Evolutionary conservation across 345 rosid species (phyloP), one percentile per base, ranked within the genome.

Genomic region (Populus euphratica): DNA sequence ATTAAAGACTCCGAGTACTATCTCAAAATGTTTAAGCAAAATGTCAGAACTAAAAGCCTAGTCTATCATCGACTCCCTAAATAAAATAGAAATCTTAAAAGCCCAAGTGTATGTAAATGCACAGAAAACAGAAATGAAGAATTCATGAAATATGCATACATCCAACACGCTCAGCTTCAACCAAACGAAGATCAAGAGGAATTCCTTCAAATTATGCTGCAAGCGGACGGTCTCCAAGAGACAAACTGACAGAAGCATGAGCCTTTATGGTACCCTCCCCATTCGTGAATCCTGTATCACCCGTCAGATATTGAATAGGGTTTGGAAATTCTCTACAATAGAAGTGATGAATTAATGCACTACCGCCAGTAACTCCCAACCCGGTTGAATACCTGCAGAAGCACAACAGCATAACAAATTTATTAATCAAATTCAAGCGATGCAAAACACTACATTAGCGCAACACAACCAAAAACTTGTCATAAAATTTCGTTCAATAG

Each of bases 181-280:
- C 84, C 97, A 92, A 94, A 29, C 94, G 91, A 74, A 94, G 95
- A 89, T 96, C 99, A 78, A 92, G 86, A 74, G 97, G 97, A 81
- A 94, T 89, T 90, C 92, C 99, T 85, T 92, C 97, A 81, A 96
- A 96, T 66, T 94, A 98, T 44, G 97, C 97, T 68, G 97, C 98
- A 68, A 96, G 90, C 8, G 86, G 97, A 66, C 81, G 83, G 81
- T 92, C 98, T n/a, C 94, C 97, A 85, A 94, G 92, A 12, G 93
- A 81, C 84, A 96, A 86, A 81, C 88, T 89, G 23, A 86, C 86
- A 36, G 97, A 90, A 73, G 91, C 89, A 69, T 87, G 92, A 62
- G 97, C 99, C 89, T 92, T 94, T 2, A 92, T 87, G 16, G 91
- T 86, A 77, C 91, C 90, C 82, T 85, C 93, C 44, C 97, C 99